Evolutionary conservation across 78 protist species (phyloP).

Genomic region (Guillardia theta): DNA sequence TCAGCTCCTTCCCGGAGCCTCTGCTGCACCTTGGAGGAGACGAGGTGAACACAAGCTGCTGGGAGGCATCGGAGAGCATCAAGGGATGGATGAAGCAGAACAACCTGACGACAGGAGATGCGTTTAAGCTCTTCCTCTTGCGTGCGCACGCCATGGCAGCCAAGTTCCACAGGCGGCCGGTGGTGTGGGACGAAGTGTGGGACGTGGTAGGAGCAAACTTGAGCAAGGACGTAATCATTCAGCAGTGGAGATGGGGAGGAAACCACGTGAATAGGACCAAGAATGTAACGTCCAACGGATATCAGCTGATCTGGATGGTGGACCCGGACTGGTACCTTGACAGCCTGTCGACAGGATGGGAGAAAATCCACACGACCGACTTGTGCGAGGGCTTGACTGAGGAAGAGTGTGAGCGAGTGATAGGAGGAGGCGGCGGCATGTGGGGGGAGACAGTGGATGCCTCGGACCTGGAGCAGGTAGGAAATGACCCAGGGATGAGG

Average conservation of each 20-base stretch:
- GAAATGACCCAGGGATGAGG: no score
- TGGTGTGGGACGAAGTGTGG: constrained; percentile 48
- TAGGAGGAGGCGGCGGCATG: constrained; percentile 62
- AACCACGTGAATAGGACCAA: neutral
- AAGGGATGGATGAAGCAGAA: constrained; percentile 56
- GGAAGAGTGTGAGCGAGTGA: neutral
- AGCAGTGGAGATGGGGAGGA: neutral
- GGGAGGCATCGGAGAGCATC: constrained; percentile 58
- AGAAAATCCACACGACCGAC: no score
- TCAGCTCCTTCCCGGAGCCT: constrained; percentile 51
- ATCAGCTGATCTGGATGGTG: constrained; percentile 43
- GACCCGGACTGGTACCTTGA: constrained; percentile 55
- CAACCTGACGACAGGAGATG: neutral
- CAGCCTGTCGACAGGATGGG: no score
- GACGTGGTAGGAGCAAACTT: neutral
- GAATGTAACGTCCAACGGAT: neutral
- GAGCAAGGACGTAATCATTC: neutral
- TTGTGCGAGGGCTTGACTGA: constrained; percentile 30
- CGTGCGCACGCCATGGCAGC: constrained; percentile 41
- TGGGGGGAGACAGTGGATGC: constrained; percentile 54
- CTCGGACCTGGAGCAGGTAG: neutral
- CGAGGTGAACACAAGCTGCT: constrained; percentile 83
- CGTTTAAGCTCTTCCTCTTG: constrained; percentile 53
- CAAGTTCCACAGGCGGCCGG: neutral
- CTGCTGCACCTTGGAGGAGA: constrained; percentile 77